Evolutionary conservation across 169 alveolate genomes (phyloP), one percentile per base, ranked within the genome.

Genomic region (Plasmodium gonderi): DNA sequence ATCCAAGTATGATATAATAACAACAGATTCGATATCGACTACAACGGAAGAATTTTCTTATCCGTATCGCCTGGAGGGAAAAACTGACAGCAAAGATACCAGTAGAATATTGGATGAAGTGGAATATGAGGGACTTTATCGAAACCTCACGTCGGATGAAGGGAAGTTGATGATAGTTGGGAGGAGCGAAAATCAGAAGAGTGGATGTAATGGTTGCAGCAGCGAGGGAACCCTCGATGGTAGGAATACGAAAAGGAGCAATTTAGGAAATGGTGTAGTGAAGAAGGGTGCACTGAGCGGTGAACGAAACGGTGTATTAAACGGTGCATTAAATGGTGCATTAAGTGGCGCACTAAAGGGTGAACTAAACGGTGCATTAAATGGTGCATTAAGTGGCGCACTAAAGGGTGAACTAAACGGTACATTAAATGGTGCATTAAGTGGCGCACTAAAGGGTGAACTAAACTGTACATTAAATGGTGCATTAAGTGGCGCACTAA

Each of bases 31-130:
- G 0, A 69, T 72, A 6, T 83, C 82, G 3, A 83, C 81, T 1
- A 83, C 92, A 3, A 69, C 83, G 42, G 92, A 83, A 26, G 92
- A 83, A 33, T 11, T 83, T 6, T 20, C 92, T 6, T 23, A 64
- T 72, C 12, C 44, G 12, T 83, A 9, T 26, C 81, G 42, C 20
- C 38, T 33, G 1, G 83, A 83, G 64, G 64, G 44, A 60, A 83
- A 83, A 54, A 42, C 49, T 23, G 67, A 83, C 23, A 72, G 29
- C n/a, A 72, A 83, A 26, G 85, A 49, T 3, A 20, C 40, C 17
- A 0, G 17, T 11, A 29, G 38, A 0, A 5, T 60, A 23, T 23
- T 36, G 36, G 72, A 60, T 12, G 72, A 60, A n/a, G 72, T 29
- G 9, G 72, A 60, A 36, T 60, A n/a, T n/a, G 72, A n/a, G 72